These are phyloP conservation scores for Starmerella khaoyaiensis DNA, from an alignment of 805 yeast species.

Conservation along the genomic window DNA sequence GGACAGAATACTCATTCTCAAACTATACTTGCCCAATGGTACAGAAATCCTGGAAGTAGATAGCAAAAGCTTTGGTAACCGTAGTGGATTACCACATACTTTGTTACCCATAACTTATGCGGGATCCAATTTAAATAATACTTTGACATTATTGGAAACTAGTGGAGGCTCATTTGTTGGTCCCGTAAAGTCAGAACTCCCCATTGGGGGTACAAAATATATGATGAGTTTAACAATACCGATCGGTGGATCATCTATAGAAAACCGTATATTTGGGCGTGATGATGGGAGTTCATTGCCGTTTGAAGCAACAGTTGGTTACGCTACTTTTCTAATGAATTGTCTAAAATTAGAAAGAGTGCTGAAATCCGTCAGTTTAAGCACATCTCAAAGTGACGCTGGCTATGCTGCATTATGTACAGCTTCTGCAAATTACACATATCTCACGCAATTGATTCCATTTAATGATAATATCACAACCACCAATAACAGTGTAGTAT, in stretches of 20 bases:
- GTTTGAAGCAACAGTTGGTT: constrained; percentile 11
- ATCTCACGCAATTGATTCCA: constrained; percentile 16
- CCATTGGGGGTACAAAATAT: constrained; percentile 5
- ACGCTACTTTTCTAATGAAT: constrained; percentile 16
- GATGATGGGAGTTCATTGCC: too few relatives aligned
- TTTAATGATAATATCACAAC: constrained; percentile 6
- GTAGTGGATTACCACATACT: constrained; percentile 6
- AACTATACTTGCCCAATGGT: constrained; percentile 14
- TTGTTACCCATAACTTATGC: constrained; percentile 11
- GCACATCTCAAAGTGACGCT: constrained; percentile 10
- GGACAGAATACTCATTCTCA: constrained; percentile 15
- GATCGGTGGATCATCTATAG: not conserved
- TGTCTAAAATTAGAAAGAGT: constrained; percentile 11
- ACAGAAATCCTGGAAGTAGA: constrained; percentile 15
- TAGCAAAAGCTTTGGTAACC: constrained; percentile 3
- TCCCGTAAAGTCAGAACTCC: constrained; percentile 5
- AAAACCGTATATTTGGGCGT: too few relatives aligned
- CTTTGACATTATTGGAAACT: constrained; percentile 1
- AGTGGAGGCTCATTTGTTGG: constrained; percentile 13
- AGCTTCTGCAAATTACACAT: constrained; percentile 8
- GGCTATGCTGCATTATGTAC: constrained; percentile 19
- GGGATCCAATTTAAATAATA: not conserved
- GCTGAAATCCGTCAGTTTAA: constrained; percentile 10
- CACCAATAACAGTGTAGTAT: not conserved
- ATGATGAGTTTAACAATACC: constrained; percentile 17